These are phyloP conservation scores for Kodamaea lidongshanica DNA, from an alignment of 805 yeast species.

Conservation along the genomic window DNA sequence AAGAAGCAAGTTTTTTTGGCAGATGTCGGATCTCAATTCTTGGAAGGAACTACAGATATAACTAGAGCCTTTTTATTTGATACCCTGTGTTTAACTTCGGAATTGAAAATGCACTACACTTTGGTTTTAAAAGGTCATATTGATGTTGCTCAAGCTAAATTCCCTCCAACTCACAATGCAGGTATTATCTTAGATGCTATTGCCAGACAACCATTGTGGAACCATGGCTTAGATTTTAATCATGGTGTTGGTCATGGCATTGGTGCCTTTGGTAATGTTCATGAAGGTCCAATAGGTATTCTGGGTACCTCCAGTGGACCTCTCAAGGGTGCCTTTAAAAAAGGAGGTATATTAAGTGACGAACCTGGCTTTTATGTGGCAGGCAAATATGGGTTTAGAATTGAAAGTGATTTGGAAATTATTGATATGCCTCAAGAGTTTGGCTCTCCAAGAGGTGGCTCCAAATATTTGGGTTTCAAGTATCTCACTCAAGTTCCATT, in stretches of 20 bases:
- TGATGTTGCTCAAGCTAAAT: conserved; percentile 72
- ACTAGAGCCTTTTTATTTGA: conserved; percentile 80
- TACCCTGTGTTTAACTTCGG: conserved; percentile 17
- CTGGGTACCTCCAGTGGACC: conserved; percentile 52
- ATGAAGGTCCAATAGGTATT: conserved; percentile 89
- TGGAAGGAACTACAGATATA: conserved; percentile 95
- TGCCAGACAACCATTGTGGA: conserved; percentile 80
- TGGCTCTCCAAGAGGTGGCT: conserved; percentile 30
- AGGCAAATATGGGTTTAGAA: conserved; percentile 83
- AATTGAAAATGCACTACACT: conserved; percentile 67
- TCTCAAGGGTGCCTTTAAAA: conserved; percentile 34
- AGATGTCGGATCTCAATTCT: conserved; percentile 88
- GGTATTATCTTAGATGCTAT: conserved; percentile 74
- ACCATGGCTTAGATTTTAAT: conserved; percentile 74
- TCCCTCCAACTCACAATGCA: conserved; percentile 63
- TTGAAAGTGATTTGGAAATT: conserved; percentile 74
- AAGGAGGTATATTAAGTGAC: conserved; percentile 76
- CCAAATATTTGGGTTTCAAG: conserved; percentile 30
- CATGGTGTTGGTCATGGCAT: conserved; percentile 99
- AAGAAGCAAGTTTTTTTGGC: conserved; percentile 64
- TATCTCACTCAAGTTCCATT: conserved; percentile 40
- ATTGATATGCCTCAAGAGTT: conserved; percentile 39
- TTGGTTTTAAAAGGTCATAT: conserved; percentile 88
- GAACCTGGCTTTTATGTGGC: conserved; percentile 95
- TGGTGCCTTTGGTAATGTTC: conserved; percentile 87